Conservation (phyloP, 495 filamentous ascomycete species). For the Lindgomyces ingoldianus region DNA sequence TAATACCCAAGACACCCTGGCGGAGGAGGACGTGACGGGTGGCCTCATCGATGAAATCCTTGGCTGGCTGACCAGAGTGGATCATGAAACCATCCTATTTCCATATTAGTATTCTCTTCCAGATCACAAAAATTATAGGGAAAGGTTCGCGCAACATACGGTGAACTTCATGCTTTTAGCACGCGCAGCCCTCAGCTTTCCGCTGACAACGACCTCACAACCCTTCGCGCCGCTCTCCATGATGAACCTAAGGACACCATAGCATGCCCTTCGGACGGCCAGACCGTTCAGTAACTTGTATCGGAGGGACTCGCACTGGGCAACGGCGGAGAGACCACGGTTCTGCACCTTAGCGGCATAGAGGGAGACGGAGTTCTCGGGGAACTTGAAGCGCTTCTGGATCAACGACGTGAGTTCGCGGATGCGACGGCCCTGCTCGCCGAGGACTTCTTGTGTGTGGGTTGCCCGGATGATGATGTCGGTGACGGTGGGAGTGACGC, state of each 20-base stretch:
- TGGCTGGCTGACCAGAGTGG: conserved; percentile 98
- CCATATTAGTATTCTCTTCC: conserved; percentile 14
- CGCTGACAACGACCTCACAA: conserved; percentile 98
- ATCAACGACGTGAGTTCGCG: conserved; percentile 99
- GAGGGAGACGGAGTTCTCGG: conserved; percentile 98
- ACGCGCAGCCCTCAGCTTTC: conserved; percentile 96
- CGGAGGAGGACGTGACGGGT: conserved; percentile 98
- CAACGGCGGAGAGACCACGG: conserved; percentile 98
- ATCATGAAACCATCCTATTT: conserved; percentile 98
- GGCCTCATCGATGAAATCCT: conserved; percentile 98
- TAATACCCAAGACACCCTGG: conserved; percentile 99
- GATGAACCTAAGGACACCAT: conserved; percentile 99
- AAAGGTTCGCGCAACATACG: conserved; percentile 51
- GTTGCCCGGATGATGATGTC: conserved; percentile 99
- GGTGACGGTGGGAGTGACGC: conserved; percentile 98
- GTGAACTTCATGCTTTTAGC: conserved; percentile 99
- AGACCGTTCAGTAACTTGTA: conserved; percentile 99
- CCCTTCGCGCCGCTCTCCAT: conserved; percentile 99
- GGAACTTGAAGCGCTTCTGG: conserved; percentile 99
- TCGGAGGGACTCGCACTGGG: conserved; percentile 98
- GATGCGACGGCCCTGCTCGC: conserved; percentile 99
- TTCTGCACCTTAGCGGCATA: conserved; percentile 99
- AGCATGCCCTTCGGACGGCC: conserved; percentile 95
- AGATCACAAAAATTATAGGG: background rate
- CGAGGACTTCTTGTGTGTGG: conserved; percentile 99